A percentile compares a stretch with the other conserved stretches of the same genome.
These are phyloP conservation scores for Phylloporus rhodoxanthus DNA, from an alignment of 768 basidiomycete genomes.

Conservation along the genomic window DNA sequence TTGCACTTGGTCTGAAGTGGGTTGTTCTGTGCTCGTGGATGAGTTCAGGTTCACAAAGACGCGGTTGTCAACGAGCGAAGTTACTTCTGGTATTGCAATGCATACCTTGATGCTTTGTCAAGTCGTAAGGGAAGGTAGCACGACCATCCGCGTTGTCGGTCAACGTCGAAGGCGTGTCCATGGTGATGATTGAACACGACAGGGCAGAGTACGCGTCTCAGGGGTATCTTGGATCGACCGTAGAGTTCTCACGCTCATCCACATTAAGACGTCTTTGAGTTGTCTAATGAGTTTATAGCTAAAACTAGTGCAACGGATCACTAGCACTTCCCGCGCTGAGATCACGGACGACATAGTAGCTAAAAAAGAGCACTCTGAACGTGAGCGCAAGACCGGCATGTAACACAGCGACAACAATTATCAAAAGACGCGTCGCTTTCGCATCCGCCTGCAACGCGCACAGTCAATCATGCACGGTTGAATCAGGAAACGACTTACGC, in stretches of 20 bases:
- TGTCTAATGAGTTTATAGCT: not conserved
- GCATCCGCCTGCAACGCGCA: slow-evolving; percentile 61
- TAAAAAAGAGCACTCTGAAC: slow-evolving; percentile 72
- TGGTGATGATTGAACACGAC: not conserved
- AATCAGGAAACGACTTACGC: slow-evolving; percentile 43
- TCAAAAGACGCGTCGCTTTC: slow-evolving; percentile 77
- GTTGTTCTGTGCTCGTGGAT: slow-evolving; percentile 23
- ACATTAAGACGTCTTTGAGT: too few species aligned
- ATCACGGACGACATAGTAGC: slow-evolving; percentile 43
- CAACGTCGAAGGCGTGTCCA: slow-evolving; percentile 8
- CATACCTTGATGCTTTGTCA: slow-evolving; percentile 3
- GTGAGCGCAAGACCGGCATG: slow-evolving; percentile 79
- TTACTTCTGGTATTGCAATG: not conserved
- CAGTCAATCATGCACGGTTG: slow-evolving; percentile 1
- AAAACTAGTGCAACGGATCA: slow-evolving; percentile 18
- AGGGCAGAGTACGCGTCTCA: not conserved
- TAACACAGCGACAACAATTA: slow-evolving; percentile 65
- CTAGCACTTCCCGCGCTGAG: slow-evolving; percentile 30
- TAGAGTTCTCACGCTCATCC: not conserved
- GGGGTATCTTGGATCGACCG: too few species aligned
- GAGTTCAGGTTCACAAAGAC: not conserved
- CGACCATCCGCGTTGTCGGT: not conserved
- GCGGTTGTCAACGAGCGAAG: too few species aligned
- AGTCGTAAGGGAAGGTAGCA: not conserved
- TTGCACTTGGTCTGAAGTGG: slow-evolving; percentile 43